Percentiles rank a stretch among this genome's conserved stretches.
phyloP scores from a whole-genome alignment of 75 land plant genomes.

The Isoetes taiwanensis region DNA sequence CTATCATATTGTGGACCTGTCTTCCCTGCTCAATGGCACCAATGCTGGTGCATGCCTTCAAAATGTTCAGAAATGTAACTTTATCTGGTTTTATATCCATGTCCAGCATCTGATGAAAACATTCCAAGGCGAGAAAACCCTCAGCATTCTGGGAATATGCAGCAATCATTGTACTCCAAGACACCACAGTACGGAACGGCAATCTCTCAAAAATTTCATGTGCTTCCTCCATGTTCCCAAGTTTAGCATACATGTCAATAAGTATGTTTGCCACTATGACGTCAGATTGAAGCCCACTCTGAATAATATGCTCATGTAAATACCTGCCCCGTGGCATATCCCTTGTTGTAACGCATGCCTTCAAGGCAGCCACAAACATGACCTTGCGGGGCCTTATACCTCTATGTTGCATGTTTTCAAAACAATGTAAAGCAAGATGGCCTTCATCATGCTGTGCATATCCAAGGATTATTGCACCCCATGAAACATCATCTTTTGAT shows the following conservation, averaged over 20 bases:
- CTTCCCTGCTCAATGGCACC: too few relatives aligned
- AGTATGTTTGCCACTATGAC: constrained; percentile 34
- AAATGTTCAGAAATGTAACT: too few relatives aligned
- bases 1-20: too few relatives aligned
- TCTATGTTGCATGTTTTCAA: constrained; percentile 22
- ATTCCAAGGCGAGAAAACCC: too few relatives aligned
- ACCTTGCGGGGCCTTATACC: constrained; percentile 9
- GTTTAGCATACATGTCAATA: constrained; percentile 47
- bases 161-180: too few relatives aligned
- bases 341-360: constrained; percentile 30
- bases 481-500: not conserved
- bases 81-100: too few relatives aligned
- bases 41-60: too few relatives aligned
- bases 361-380: constrained; percentile 36
- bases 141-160: too few relatives aligned
- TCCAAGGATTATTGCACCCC: constrained; percentile 8
- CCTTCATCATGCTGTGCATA: constrained; percentile 6
- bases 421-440: constrained; percentile 25
- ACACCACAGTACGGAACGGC: too few relatives aligned
- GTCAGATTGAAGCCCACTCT: constrained; percentile 18
- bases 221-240: constrained; percentile 26
- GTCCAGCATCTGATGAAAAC: too few relatives aligned
- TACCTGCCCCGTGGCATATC: constrained; percentile 19
- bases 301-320: constrained; percentile 26
- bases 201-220: constrained; percentile 28